A percentile compares a stretch with the other conserved stretches of the same genome.
Evolutionary conservation across 345 rosid species (phyloP).

Genomic region (Aegle marmelos): DNA sequence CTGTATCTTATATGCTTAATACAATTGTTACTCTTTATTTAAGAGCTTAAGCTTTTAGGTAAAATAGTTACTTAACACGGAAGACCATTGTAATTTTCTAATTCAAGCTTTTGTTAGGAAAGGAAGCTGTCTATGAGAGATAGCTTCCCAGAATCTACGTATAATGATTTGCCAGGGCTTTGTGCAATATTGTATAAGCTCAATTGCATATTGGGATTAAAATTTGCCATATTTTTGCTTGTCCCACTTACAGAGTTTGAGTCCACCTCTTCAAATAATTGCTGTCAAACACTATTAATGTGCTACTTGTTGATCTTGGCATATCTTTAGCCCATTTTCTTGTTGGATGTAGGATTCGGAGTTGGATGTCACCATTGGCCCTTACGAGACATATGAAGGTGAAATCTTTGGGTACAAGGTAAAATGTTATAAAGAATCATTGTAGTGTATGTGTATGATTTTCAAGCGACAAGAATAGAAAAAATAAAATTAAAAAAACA

Average conservation of each 20-base stretch:
- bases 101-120: not conserved
- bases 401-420: constrained; percentile 90
- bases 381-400: constrained; percentile 97
- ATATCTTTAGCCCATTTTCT: not conserved
- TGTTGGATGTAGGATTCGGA: constrained; percentile 63
- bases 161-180: not conserved
- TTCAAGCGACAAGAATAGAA: not conserved
- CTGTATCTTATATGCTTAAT: not conserved
- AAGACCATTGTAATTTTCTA: not conserved
- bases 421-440: constrained; percentile 1
- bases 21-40: not conserved
- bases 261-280: not conserved
- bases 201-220: not conserved
- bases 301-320: not conserved
- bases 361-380: constrained; percentile 92
- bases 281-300: not conserved
- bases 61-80: not conserved
- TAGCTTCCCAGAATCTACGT: not conserved
- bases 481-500: not conserved
- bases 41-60: not conserved
- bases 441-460: not conserved
- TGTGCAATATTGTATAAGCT: not conserved
- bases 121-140: not conserved
- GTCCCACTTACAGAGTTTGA: not conserved
- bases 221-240: not conserved